phyloP scores from a whole-genome alignment of 2,329 filamentous ascomycete species.

The Botrytis deweyae region DNA sequence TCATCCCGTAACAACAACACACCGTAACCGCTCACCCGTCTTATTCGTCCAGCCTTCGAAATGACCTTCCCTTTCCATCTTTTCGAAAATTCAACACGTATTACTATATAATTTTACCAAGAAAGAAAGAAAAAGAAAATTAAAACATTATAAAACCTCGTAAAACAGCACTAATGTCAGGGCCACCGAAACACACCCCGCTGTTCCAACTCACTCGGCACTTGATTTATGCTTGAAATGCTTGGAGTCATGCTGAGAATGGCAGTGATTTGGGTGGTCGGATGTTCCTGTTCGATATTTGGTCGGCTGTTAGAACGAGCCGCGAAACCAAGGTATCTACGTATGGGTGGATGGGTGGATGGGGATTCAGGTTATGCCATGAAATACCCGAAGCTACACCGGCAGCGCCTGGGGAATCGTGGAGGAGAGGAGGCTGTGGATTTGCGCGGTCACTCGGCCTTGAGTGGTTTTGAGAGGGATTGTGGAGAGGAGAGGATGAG shows the following conservation, averaged over 20 bases:
- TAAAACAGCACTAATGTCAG: constrained; percentile 10
- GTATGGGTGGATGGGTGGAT: neutral
- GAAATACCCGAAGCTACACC: constrained; percentile 1
- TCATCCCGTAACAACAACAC: neutral
- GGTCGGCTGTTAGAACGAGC: neutral
- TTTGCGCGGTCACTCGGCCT: neutral
- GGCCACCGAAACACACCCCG: neutral
- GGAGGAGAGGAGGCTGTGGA: neutral
- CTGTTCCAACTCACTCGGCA: neutral
- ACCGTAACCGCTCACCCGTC: neutral
- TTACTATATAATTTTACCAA: neutral
- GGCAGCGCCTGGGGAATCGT: neutral
- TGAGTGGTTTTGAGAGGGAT: neutral
- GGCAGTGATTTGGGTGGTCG: neutral
- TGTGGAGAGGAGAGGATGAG: neutral
- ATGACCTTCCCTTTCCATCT: neutral
- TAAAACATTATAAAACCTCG: neutral
- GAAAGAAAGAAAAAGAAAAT: neutral
- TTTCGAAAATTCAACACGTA: neutral
- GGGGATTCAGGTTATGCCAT: neutral
- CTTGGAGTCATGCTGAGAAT: neutral
- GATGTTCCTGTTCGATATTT: neutral
- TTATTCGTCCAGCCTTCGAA: too few relatives aligned
- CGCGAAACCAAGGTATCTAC: neutral
- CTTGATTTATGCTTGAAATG: neutral